Conservation (phyloP, 495 filamentous ascomycete genomes). For the Staphylotrichum tortipilum region DNA sequence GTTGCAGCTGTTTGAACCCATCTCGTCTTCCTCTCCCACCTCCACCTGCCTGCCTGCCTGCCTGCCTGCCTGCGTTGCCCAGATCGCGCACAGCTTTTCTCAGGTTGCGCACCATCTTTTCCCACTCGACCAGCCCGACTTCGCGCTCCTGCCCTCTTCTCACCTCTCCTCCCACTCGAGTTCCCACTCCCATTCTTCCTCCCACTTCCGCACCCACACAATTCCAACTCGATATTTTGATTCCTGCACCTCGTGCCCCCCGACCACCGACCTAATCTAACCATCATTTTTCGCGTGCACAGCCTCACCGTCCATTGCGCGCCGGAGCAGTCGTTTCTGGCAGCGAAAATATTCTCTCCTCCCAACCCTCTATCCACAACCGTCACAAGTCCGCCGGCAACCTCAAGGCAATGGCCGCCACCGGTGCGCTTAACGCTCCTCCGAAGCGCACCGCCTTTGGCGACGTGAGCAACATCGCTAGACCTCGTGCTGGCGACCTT, state of each 20-base stretch:
- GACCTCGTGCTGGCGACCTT: conserved; percentile 38
- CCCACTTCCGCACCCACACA: neutral
- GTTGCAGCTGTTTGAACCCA: too few species aligned
- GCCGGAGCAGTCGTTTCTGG: conserved; percentile 45
- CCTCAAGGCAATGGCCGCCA: conserved; percentile 47
- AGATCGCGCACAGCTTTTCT: neutral
- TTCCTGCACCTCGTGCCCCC: neutral
- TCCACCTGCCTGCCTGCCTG: too few species aligned
- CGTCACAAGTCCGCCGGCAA: conserved; percentile 75
- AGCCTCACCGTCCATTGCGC: conserved; percentile 67
- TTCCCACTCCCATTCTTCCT: too few species aligned
- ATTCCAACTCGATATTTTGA: neutral
- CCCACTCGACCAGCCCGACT: too few species aligned
- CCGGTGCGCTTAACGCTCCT: conserved; percentile 54
- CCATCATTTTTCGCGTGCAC: conserved; percentile 9
- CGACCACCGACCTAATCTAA: neutral
- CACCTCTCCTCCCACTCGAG: too few species aligned
- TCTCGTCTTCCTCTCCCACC: conserved; percentile 10
- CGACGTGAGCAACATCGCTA: conserved; percentile 68
- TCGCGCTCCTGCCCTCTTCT: neutral
- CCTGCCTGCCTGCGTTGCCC: too few species aligned
- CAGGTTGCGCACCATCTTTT: neutral
- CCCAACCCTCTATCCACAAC: conserved; percentile 60
- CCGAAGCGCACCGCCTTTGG: conserved; percentile 70
- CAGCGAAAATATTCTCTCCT: conserved; percentile 65